These are phyloP conservation scores for Pseudocercospora fijiensis DNA, from an alignment of 2,329 filamentous ascomycete species.

Conservation along the genomic window DNA sequence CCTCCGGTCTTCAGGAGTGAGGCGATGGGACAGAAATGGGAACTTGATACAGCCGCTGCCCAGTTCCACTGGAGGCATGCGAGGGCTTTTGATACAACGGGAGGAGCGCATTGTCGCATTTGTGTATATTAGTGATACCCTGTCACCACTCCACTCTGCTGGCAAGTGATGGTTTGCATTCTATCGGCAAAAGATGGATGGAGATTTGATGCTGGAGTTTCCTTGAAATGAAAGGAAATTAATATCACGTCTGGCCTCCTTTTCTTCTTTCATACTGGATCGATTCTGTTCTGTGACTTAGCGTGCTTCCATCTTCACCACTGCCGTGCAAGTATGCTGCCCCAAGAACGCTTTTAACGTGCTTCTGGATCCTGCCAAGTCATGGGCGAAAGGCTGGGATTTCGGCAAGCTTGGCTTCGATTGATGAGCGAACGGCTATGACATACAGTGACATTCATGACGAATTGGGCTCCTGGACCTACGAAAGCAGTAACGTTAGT, in stretches of 20 bases:
- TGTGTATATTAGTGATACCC: constrained; percentile 18
- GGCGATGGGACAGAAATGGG: constrained; percentile 2
- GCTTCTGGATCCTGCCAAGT: background rate
- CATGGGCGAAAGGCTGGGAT: background rate
- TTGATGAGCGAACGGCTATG: background rate
- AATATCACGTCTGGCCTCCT: constrained; percentile 8
- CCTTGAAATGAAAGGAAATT: constrained; percentile 19
- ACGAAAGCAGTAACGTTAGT: background rate
- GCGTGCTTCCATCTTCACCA: too few relatives aligned
- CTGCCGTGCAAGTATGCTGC: background rate
- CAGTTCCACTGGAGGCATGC: constrained; percentile 3
- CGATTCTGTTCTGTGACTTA: too few relatives aligned
- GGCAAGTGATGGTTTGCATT: constrained; percentile 7
- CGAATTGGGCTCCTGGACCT: background rate
- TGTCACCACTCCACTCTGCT: constrained; percentile 17
- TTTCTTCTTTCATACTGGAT: background rate
- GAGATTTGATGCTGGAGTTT: constrained; percentile 12
- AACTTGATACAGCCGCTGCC: constrained; percentile 1
- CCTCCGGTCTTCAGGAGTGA: constrained; percentile 11
- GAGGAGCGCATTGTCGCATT: constrained; percentile 1
- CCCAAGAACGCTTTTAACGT: too few relatives aligned
- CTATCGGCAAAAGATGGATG: background rate
- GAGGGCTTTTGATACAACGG: constrained; percentile 5
- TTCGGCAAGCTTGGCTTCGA: background rate
- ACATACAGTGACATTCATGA: background rate